Percentiles rank a stretch among this genome's conserved stretches.
Evolutionary conservation across 2,329 filamentous ascomycete species (phyloP).

Genomic region (Cercospora canescens): DNA sequence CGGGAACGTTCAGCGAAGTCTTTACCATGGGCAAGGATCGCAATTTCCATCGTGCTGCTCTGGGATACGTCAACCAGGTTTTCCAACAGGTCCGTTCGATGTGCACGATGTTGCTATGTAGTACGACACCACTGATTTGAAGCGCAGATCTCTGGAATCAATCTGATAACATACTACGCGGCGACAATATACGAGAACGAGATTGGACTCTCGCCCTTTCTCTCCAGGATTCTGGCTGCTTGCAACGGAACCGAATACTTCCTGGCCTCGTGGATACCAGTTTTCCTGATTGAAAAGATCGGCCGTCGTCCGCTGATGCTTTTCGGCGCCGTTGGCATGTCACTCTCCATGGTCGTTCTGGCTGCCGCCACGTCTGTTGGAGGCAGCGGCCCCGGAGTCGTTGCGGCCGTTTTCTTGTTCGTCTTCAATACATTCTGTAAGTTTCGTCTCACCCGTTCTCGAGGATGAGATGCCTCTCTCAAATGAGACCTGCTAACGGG

Average conservation of each 20-base stretch:
- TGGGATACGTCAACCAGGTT: constrained; percentile 48
- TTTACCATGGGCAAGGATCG: constrained; percentile 43
- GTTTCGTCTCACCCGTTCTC: not conserved
- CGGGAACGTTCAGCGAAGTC: constrained; percentile 31
- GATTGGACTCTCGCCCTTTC: constrained; percentile 52
- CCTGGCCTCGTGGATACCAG: constrained; percentile 48
- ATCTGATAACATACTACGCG: constrained; percentile 39
- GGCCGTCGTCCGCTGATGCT: constrained; percentile 69
- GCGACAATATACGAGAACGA: constrained; percentile 53
- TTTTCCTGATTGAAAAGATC: constrained; percentile 52
- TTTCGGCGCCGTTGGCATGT: constrained; percentile 54
- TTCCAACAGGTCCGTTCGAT: constrained; percentile 41
- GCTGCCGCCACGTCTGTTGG: constrained; percentile 28
- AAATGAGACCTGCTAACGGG: not conserved
- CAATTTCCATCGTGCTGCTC: constrained; percentile 45
- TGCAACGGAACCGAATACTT: constrained; percentile 58
- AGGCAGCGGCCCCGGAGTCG: constrained; percentile 32
- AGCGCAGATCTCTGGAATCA: constrained; percentile 33
- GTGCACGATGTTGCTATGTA: not conserved
- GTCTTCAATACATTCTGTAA: constrained; percentile 39
- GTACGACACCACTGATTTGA: not conserved
- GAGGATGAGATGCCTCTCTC: too few relatives aligned
- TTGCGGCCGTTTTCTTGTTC: constrained; percentile 40
- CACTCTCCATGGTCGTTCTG: constrained; percentile 33
- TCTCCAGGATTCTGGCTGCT: constrained; percentile 53